Base-by-base conservation (phyloP, 2,329 filamentous ascomycete species). In the Thelonectria discophora region DNA sequence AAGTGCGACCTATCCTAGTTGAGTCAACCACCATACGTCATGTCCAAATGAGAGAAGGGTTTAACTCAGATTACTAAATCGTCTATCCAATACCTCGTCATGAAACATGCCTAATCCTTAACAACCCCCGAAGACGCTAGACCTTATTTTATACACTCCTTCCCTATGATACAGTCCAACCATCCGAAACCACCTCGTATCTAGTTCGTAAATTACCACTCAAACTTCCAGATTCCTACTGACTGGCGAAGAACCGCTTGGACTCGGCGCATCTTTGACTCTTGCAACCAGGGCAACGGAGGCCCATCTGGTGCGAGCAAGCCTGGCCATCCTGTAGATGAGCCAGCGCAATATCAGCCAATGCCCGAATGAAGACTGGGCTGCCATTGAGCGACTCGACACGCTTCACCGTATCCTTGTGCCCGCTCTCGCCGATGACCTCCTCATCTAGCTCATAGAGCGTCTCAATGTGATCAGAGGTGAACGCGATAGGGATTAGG, bases 401-500 rank as follows among this genome's bases (percentile, higher is more conserved):
- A 59, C 95, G 87, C 82, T 96, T 97, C 65, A 99, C 88, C 0
- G 88, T 90, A 32, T 94, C 93, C 0, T 86, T 80, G 72, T 91
- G 87, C 13, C 90, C 88, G 1, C 86, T 92, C 77, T 97, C 94
- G 60, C 92, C 91, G 73, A 99, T 98, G 40, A 99, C 93, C 78
- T 99, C 95, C 71, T 92, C 84, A 76, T 99, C 95, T 54, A 99
- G 82, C 77, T 99, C 95, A 75, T 90, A 98, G 1, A 99, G 82
- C 0, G 95, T 99, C 80, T 99, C 95, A 69, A 99, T 99, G 75
- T 99, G 95, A 73, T 99, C 95, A n/a, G 92, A 97, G 0, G 95
- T 99, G 76, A 99, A 99, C 6, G 95, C 95, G 67, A 99, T 96
- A 0, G 95, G 95, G 58, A 99, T 93, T 7, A 99, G 83, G 1